Evolutionary conservation across 305 asterid species (phyloP).

Genomic region (Salvia sclarea): DNA sequence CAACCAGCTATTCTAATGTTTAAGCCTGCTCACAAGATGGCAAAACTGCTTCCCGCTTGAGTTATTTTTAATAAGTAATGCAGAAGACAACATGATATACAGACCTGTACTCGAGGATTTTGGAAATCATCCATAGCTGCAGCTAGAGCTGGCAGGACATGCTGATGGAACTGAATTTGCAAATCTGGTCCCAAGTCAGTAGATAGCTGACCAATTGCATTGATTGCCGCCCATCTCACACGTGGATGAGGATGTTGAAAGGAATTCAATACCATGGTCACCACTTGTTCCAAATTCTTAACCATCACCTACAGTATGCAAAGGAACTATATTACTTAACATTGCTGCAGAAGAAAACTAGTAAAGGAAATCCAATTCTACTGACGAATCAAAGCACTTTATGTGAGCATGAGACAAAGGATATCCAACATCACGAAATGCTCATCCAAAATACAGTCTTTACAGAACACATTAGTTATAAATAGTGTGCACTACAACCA

Average conservation of each 20-base stretch:
- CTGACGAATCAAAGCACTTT: neutral
- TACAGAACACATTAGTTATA: neutral
- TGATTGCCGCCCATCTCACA: conserved; percentile 91
- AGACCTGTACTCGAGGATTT: conserved; percentile 92
- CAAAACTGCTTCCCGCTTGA: neutral
- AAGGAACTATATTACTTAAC: neutral
- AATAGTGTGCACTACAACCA: neutral
- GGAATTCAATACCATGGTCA: conserved; percentile 77
- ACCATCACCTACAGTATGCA: conserved; percentile 64
- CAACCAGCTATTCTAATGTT: neutral
- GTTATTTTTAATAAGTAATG: neutral
- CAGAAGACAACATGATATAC: conserved; percentile 21
- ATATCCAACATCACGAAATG: neutral
- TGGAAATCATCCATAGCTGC: conserved; percentile 91
- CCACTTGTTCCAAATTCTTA: conserved; percentile 82
- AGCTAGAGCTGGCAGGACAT: conserved; percentile 78
- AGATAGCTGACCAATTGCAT: conserved; percentile 85
- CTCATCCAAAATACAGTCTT: neutral
- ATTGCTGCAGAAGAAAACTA: neutral
- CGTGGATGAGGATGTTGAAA: conserved; percentile 94
- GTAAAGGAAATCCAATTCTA: neutral
- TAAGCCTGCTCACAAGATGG: neutral
- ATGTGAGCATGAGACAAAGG: neutral
- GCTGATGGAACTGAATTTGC: conserved; percentile 75
- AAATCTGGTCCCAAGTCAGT: conserved; percentile 92